Conservation (phyloP, 2,329 filamentous ascomycete genomes). For the Rosellinia necatrix region DNA sequence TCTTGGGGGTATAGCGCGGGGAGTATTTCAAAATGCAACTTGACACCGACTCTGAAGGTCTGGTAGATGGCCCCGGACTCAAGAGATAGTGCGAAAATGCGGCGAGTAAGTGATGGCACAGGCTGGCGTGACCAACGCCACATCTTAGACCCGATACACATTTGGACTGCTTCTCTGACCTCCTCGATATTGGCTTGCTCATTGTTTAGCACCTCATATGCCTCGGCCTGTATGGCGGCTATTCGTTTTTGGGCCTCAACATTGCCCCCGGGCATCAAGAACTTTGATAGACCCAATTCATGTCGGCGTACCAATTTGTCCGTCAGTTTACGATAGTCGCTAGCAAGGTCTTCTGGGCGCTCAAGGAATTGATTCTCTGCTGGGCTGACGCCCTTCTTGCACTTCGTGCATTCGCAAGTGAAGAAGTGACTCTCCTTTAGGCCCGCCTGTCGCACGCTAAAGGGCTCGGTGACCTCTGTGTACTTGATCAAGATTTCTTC, state of each 20-base stretch:
- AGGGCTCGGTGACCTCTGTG: constrained; percentile 51
- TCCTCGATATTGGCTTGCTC: constrained; percentile 24
- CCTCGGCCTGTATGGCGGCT: constrained; percentile 35
- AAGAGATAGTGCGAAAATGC: constrained; percentile 33
- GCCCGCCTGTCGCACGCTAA: constrained; percentile 48
- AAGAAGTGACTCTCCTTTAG: constrained; percentile 53
- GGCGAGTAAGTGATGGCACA: constrained; percentile 32
- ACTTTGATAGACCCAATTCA: constrained; percentile 21
- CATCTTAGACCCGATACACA: constrained; percentile 36
- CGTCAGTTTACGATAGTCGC: constrained; percentile 26
- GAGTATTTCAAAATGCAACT: constrained; percentile 35
- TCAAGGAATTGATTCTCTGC: constrained; percentile 47
- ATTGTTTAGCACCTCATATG: constrained; percentile 29
- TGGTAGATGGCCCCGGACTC: constrained; percentile 30
- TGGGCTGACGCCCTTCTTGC: constrained; percentile 44
- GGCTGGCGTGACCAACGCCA: constrained; percentile 37
- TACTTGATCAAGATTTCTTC: constrained; percentile 57
- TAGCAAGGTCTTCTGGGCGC: constrained; percentile 28
- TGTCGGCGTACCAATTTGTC: constrained; percentile 29
- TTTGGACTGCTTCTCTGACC: constrained; percentile 29
- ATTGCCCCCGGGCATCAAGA: constrained; percentile 17
- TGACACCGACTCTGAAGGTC: constrained; percentile 34
- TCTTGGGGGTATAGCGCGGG: constrained; percentile 31
- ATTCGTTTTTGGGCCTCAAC: constrained; percentile 27
- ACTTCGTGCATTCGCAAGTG: constrained; percentile 53